Conservation (phyloP, 1,284 basidiomycete species). For the Retiboletus flavoniger region DNA sequence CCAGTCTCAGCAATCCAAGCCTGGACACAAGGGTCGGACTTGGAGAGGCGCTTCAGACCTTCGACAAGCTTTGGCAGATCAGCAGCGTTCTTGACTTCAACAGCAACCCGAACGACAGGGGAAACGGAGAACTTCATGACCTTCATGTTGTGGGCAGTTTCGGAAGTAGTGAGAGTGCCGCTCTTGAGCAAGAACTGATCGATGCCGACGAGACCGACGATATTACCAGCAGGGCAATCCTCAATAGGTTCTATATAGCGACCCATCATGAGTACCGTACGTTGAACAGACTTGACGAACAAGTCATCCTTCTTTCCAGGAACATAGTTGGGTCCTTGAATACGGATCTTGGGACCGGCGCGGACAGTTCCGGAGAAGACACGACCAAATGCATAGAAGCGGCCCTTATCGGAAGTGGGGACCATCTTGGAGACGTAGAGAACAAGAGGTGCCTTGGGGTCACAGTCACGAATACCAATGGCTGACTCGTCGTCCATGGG, state of each 20-base stretch:
- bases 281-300: slow-evolving; percentile 98
- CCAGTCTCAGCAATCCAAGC: slow-evolving; percentile 91
- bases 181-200: slow-evolving; percentile 99
- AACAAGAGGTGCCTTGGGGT: slow-evolving; percentile 95
- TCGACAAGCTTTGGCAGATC: slow-evolving; percentile 99
- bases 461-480: slow-evolving; percentile 98
- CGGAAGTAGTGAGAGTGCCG: slow-evolving; percentile 95
- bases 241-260: slow-evolving; percentile 98
- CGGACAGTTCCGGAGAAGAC: slow-evolving; percentile 99
- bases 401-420: slow-evolving; percentile 99
- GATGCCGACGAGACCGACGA: slow-evolving; percentile 98
- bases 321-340: slow-evolving; percentile 98
- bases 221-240: slow-evolving; percentile 99
- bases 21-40: slow-evolving; percentile 99
- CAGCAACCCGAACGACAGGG: slow-evolving; percentile 98
- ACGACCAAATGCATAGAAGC: slow-evolving; percentile 99
- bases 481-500: slow-evolving; percentile 99
- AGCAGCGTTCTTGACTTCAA: slow-evolving; percentile 99
- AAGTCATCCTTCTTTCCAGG: slow-evolving; percentile 99
- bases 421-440: slow-evolving; percentile 99
- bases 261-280: slow-evolving; percentile 99
- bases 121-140: slow-evolving; percentile 99
- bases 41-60: slow-evolving; percentile 99
- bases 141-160: slow-evolving; percentile 99
- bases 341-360: slow-evolving; percentile 98